phyloP scores from a whole-genome alignment of 768 basidiomycete species.

The Russula sp. region DNA sequence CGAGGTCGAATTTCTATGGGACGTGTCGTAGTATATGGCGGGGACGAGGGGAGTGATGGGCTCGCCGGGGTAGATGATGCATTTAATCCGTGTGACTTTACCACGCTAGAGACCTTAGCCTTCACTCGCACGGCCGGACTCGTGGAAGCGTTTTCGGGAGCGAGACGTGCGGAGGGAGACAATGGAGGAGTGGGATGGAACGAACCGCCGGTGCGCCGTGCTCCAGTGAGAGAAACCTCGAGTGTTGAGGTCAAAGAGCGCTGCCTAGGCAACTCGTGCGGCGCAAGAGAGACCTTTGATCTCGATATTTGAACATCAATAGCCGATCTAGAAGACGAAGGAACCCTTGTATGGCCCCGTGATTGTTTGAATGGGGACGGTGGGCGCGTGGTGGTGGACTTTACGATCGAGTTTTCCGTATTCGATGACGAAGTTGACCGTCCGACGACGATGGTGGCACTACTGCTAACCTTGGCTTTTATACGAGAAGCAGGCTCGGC shows the following conservation, averaged over 20 bases:
- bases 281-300: conserved; percentile 30
- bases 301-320: conserved; percentile 32
- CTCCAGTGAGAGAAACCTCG: conserved; percentile 24
- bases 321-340: conserved; percentile 25
- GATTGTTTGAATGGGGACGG: conserved; percentile 27
- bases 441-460: conserved; percentile 38
- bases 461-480: conserved; percentile 62
- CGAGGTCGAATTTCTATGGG: conserved; percentile 31
- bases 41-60: conserved; percentile 18
- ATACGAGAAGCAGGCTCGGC: conserved; percentile 38
- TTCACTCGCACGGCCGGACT: conserved; percentile 44
- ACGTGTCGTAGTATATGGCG: conserved; percentile 26
- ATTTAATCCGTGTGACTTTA: conserved; percentile 36
- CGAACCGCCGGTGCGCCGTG: conserved; percentile 34
- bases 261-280: conserved; percentile 33
- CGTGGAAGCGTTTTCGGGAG: conserved; percentile 29
- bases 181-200: conserved; percentile 31
- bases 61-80: conserved; percentile 18
- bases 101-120: conserved; percentile 57
- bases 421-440: conserved; percentile 32
- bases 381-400: conserved; percentile 33
- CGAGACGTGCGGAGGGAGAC: conserved; percentile 26
- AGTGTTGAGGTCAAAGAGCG: conserved; percentile 35
- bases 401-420: conserved; percentile 32
- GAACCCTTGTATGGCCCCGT: conserved; percentile 11